Conservation (phyloP, 495 filamentous ascomycete species). For the Penicillium subrubescens region DNA sequence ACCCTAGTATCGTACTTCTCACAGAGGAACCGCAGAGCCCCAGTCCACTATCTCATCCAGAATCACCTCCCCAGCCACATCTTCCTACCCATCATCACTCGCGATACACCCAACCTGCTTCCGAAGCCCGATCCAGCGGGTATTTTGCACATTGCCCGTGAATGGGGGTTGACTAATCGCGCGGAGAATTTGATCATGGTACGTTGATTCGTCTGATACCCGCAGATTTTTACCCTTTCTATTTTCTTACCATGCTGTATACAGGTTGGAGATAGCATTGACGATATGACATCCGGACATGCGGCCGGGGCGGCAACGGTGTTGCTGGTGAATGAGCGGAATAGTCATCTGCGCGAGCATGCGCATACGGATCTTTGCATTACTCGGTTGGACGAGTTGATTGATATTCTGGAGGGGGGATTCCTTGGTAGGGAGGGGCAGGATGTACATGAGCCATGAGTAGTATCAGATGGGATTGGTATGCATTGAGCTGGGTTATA, state of each 20-base stretch:
- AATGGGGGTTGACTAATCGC: conserved; percentile 66
- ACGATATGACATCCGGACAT: conserved; percentile 90
- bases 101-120: conserved; percentile 66
- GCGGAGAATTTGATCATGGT: conserved; percentile 59
- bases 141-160: conserved; percentile 76
- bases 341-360: conserved; percentile 70
- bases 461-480: not conserved
- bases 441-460: conserved; percentile 13
- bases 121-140: conserved; percentile 91
- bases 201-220: conserved; percentile 1
- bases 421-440: conserved; percentile 46
- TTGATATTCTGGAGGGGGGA: conserved; percentile 68
- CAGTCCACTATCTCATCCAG: conserved; percentile 68
- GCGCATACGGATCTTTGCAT: conserved; percentile 77
- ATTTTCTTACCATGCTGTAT: conserved; percentile 5
- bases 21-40: conserved; percentile 44
- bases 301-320: conserved; percentile 87
- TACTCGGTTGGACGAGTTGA: conserved; percentile 66
- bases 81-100: conserved; percentile 83
- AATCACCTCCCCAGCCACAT: conserved; percentile 68
- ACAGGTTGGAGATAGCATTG: conserved; percentile 83
- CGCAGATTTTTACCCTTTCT: not conserved
- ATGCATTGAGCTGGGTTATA: not conserved
- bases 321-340: conserved; percentile 79
- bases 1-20: not conserved